Conservation (phyloP, 768 basidiomycete species). For the Boletus eberwhitei region DNA sequence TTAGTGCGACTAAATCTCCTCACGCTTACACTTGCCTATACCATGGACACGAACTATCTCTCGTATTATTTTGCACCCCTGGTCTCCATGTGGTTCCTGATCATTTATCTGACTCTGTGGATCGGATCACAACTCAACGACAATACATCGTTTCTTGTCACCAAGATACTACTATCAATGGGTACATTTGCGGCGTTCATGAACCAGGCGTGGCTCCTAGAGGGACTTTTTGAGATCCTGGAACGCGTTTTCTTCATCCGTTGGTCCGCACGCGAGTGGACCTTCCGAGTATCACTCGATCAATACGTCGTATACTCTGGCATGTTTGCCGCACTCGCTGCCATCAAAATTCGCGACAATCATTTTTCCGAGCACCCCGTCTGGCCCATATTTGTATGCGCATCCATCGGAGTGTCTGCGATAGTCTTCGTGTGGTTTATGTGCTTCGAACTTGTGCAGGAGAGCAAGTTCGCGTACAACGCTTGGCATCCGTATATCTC, state of each 20-base stretch:
- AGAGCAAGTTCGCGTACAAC: slow-evolving; percentile 85
- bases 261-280: slow-evolving; percentile 87
- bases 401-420: slow-evolving; percentile 46
- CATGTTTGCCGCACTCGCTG: slow-evolving; percentile 72
- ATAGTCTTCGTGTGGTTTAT: slow-evolving; percentile 73
- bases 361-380: slow-evolving; percentile 64
- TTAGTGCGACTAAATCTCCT: slow-evolving; percentile 81
- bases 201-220: slow-evolving; percentile 57
- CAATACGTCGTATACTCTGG: slow-evolving; percentile 87
- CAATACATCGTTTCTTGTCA: slow-evolving; percentile 58
- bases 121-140: slow-evolving; percentile 73
- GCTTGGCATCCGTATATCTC: slow-evolving; percentile 81
- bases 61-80: slow-evolving; percentile 90
- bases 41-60: slow-evolving; percentile 90
- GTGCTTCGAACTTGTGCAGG: slow-evolving; percentile 71
- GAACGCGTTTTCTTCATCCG: slow-evolving; percentile 65
- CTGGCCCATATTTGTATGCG: slow-evolving; percentile 57
- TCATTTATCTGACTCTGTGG: slow-evolving; percentile 79
- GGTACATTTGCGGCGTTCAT: slow-evolving; percentile 63
- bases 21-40: slow-evolving; percentile 78
- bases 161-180: slow-evolving; percentile 69
- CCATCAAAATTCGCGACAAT: slow-evolving; percentile 72
- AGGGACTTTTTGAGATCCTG: slow-evolving; percentile 60
- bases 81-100: slow-evolving; percentile 86
- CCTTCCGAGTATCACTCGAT: slow-evolving; percentile 85